A percentile compares a stretch with the other conserved stretches of the same genome.
Conservation (phyloP, 192 early-diverging fungal genomes). For the Gonapodya sp. region DNA sequence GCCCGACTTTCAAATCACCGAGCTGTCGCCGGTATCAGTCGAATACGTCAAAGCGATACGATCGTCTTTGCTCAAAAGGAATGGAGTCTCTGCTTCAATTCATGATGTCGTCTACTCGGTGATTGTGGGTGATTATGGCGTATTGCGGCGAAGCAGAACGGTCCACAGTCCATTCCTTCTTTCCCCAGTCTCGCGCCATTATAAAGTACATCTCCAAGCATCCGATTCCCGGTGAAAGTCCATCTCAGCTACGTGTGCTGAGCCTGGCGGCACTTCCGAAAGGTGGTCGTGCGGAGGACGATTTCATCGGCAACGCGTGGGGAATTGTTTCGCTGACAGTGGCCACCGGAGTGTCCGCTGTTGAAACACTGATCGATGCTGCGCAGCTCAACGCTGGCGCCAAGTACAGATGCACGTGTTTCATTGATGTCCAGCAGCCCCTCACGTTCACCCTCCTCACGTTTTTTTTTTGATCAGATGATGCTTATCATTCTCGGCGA, state of each 20-base stretch:
- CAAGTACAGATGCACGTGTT: neutral
- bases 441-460: neutral
- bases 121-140: too few species aligned
- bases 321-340: neutral
- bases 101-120: neutral
- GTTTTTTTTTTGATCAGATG: neutral
- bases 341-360: neutral
- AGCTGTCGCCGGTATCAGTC: neutral
- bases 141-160: too few species aligned
- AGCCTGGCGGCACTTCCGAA: neutral
- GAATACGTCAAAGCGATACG: neutral
- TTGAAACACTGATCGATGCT: neutral
- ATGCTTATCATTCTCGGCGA: neutral
- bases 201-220: neutral
- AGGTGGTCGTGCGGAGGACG: neutral
- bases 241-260: neutral
- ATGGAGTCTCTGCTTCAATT: neutral
- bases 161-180: too few species aligned
- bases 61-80: neutral
- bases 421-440: too few species aligned
- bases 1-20: neutral
- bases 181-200: neutral
- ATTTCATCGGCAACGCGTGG: neutral
- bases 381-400: neutral
- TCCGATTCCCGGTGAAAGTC: neutral